Evolutionary conservation across 257 asterid species (phyloP).

Genomic region (Fraxinus excelsior): DNA sequence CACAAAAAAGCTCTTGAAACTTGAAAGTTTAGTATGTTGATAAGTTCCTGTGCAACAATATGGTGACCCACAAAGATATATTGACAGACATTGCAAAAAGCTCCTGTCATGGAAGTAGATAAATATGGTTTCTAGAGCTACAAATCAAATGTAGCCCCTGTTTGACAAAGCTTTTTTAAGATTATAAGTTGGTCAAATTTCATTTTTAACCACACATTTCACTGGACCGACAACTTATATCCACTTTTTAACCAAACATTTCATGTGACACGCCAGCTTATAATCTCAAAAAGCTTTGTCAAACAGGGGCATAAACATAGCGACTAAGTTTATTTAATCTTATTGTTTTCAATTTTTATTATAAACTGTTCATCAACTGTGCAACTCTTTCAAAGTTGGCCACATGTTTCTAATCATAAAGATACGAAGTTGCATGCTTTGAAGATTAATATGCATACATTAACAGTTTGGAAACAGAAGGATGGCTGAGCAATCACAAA

Average conservation of each 20-base stretch:
- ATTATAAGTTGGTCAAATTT: no score
- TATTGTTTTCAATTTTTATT: background rate
- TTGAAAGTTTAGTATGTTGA: background rate
- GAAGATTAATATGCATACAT: background rate
- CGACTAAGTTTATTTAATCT: background rate
- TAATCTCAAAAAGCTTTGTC: no score
- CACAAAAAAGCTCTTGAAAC: background rate
- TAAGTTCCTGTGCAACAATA: background rate
- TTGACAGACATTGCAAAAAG: background rate
- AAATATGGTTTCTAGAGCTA: background rate
- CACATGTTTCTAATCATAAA: background rate
- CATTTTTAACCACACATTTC: no score
- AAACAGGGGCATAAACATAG: background rate
- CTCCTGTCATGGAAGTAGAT: background rate
- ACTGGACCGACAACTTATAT: no score
- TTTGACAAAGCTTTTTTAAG: no score
- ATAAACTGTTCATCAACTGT: background rate
- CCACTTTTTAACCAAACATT: no score
- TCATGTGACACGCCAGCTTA: no score
- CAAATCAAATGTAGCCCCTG: background rate
- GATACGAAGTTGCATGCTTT: background rate
- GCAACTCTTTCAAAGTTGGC: background rate
- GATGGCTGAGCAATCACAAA: background rate
- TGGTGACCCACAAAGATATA: background rate
- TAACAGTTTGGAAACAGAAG: background rate